These are phyloP conservation scores for Podospora tetraspora DNA, from an alignment of 495 filamentous ascomycete genomes.

Conservation along the genomic window DNA sequence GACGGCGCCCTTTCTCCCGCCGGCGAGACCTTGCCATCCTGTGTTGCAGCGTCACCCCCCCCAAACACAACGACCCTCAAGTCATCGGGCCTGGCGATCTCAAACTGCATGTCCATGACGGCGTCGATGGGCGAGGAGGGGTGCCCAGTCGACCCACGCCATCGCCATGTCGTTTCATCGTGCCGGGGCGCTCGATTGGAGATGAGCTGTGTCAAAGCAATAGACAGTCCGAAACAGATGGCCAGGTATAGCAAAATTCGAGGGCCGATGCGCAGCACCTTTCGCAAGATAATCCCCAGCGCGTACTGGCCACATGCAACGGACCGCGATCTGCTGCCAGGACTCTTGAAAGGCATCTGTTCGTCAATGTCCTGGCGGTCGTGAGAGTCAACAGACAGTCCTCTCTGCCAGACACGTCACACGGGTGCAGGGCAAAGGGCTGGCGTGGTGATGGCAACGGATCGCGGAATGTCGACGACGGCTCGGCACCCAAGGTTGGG, in stretches of 20 bases:
- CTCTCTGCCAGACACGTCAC: neutral
- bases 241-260: neutral
- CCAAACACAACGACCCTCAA: slow-evolving; percentile 27
- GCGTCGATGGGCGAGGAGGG: neutral
- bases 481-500: neutral
- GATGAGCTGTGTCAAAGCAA: neutral
- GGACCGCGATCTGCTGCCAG: neutral
- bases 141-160: neutral
- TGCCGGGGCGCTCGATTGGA: neutral
- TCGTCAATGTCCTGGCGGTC: neutral
- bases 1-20: neutral
- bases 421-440: neutral
- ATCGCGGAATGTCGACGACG: neutral
- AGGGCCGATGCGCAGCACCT: neutral
- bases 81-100: neutral
- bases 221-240: neutral
- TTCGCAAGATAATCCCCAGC: neutral
- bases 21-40: slow-evolving; percentile 13
- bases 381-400: neutral
- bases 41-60: slow-evolving; percentile 21
- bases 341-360: neutral
- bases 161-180: neutral
- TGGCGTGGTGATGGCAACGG: neutral
- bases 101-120: neutral
- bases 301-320: neutral